Conservation (phyloP, 768 basidiomycete genomes). For the Boletus rufocinnamomeus region DNA sequence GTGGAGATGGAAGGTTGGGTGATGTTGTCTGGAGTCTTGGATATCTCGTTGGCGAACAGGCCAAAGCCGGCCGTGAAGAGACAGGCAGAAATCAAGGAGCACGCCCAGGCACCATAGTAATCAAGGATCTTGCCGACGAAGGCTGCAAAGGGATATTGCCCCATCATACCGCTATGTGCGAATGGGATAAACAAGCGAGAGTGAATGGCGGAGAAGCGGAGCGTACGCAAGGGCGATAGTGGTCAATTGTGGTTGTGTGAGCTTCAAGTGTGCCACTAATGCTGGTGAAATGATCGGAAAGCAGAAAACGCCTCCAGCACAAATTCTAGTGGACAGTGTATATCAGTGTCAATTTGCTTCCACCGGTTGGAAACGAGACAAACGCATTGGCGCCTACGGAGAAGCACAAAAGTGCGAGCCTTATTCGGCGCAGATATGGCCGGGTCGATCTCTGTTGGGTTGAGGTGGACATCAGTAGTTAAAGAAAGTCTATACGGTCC, state of each 20-base stretch:
- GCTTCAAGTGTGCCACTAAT: constrained; percentile 56
- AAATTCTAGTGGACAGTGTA: constrained; percentile 46
- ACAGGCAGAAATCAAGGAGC: constrained; percentile 61
- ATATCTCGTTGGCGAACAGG: constrained; percentile 60
- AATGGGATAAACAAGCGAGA: constrained; percentile 3
- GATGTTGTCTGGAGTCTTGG: constrained; percentile 43
- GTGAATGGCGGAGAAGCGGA: constrained; percentile 32
- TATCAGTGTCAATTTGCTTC: not conserved
- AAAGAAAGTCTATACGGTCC: not conserved
- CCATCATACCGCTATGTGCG: constrained; percentile 67
- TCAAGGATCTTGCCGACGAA: constrained; percentile 72
- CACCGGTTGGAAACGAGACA: constrained; percentile 28
- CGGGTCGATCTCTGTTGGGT: constrained; percentile 5
- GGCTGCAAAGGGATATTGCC: constrained; percentile 77
- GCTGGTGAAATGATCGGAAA: constrained; percentile 75
- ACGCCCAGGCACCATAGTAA: constrained; percentile 62
- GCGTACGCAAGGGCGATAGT: constrained; percentile 76
- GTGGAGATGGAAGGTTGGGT: constrained; percentile 42
- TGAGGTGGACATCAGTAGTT: constrained; percentile 16
- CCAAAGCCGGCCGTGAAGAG: constrained; percentile 64
- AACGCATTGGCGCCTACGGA: constrained; percentile 69
- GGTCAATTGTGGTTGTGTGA: constrained; percentile 77
- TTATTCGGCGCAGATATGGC: constrained; percentile 23
- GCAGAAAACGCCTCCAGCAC: constrained; percentile 77
- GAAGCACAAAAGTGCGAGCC: constrained; percentile 42